Conservation (phyloP, 345 rosid species). For the Eutrema yunnanense region DNA sequence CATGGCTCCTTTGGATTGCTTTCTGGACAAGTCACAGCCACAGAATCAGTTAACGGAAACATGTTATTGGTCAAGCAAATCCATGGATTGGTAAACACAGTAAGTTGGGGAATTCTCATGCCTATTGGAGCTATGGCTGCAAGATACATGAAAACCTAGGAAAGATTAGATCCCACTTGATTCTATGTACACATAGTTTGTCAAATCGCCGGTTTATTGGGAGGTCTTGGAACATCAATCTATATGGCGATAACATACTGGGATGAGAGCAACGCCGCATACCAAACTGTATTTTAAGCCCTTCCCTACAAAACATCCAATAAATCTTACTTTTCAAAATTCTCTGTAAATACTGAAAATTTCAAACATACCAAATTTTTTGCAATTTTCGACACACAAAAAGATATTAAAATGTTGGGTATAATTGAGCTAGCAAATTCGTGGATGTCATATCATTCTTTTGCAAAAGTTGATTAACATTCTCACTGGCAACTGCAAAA, state of each 20-base stretch:
- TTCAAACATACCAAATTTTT: too few species aligned
- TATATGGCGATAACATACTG: slow-evolving; percentile 11
- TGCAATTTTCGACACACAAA: too few species aligned
- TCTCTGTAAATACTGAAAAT: too few species aligned
- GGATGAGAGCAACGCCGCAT: background rate
- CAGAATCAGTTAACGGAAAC: slow-evolving; percentile 23
- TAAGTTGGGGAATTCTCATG: slow-evolving; percentile 81
- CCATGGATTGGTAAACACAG: slow-evolving; percentile 43
- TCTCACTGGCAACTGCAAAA: too few species aligned
- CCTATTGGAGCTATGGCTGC: slow-evolving; percentile 67
- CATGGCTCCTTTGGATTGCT: slow-evolving; percentile 50
- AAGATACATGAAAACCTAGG: slow-evolving; percentile 63
- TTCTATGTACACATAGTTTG: slow-evolving; percentile 28
- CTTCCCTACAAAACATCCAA: too few species aligned
- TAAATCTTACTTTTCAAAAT: too few species aligned
- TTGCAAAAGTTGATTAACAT: too few species aligned
- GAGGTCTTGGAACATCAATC: slow-evolving; percentile 29
- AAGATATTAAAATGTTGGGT: too few species aligned
- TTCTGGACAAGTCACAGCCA: slow-evolving; percentile 35
- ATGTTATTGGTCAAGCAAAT: slow-evolving; percentile 22
- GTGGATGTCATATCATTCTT: too few species aligned
- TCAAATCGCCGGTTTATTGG: slow-evolving; percentile 37
- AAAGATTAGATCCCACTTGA: slow-evolving; percentile 64
- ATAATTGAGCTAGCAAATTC: too few species aligned
- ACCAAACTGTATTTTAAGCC: too few species aligned